Percentiles rank a stretch among this genome's conserved stretches.
Evolutionary conservation across 805 yeast species (phyloP).

Genomic region (Kluyveromyces dobzhanskii): DNA sequence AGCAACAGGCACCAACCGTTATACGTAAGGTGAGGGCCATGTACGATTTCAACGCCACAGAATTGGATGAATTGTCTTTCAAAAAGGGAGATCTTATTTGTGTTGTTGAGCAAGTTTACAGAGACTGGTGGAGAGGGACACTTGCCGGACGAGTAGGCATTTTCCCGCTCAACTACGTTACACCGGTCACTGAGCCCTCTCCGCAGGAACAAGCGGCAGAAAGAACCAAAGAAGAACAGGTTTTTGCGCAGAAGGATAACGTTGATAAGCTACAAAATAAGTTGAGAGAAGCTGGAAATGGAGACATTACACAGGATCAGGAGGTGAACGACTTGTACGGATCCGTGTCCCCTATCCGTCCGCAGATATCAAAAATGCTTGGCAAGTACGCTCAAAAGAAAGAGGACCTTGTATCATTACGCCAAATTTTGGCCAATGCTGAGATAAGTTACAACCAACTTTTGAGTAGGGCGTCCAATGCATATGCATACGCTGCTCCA

Average conservation of each 20-base stretch:
- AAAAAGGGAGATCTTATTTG: constrained; percentile 80
- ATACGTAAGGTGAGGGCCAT: constrained; percentile 72
- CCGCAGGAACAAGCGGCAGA: constrained; percentile 50
- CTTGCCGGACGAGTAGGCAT: constrained; percentile 75
- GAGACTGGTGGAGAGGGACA: constrained; percentile 95
- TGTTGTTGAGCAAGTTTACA: constrained; percentile 77
- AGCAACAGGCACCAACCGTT: constrained; percentile 19
- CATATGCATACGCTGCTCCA: constrained; percentile 10
- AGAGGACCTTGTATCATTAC: constrained; percentile 67
- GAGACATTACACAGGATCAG: constrained; percentile 41
- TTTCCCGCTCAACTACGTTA: constrained; percentile 87
- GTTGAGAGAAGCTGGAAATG: constrained; percentile 24
- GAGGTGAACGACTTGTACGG: constrained; percentile 71
- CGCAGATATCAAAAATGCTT: constrained; percentile 62
- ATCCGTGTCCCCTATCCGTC: constrained; percentile 61
- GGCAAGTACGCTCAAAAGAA: constrained; percentile 71
- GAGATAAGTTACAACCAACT: constrained; percentile 60
- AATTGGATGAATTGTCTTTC: constrained; percentile 83
- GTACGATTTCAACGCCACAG: constrained; percentile 70
- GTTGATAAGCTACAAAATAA: constrained; percentile 52
- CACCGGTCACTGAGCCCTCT: constrained; percentile 62
- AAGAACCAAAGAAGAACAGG: constrained; percentile 38
- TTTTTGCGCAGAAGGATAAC: constrained; percentile 48
- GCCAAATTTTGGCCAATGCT: constrained; percentile 62
- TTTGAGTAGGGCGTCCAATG: constrained; percentile 44